Evolutionary conservation across 805 yeast genomes (phyloP).

Genomic region (Jamesozyma rosinii): DNA sequence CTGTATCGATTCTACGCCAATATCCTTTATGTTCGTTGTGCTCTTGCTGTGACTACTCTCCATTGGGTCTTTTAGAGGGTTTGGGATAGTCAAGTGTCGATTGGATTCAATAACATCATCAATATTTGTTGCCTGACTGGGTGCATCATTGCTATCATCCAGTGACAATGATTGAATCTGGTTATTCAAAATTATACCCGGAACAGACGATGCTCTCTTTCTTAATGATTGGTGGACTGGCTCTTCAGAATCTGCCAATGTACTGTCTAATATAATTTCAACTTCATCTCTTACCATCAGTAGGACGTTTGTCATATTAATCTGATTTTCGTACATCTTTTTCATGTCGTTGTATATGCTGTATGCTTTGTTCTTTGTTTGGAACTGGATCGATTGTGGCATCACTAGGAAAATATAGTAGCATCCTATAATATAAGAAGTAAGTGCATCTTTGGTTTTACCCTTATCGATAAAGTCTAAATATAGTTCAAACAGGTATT

Average conservation of each 20-base stretch:
- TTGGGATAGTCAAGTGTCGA: neutral
- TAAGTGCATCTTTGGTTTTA: conserved; percentile 24
- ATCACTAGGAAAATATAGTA: conserved; percentile 32
- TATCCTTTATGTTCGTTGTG: neutral
- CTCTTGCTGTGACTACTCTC: neutral
- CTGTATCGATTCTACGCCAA: neutral
- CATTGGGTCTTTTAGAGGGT: neutral
- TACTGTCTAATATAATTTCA: conserved; percentile 20
- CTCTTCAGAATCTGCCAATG: conserved; percentile 11
- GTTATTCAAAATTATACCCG: neutral
- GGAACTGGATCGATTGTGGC: conserved; percentile 35
- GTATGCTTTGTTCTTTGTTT: conserved; percentile 33
- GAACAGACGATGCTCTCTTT: conserved; percentile 29
- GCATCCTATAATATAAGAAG: conserved; percentile 32
- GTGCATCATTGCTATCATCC: neutral
- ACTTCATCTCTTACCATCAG: conserved; percentile 30
- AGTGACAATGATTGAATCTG: neutral
- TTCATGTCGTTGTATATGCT: conserved; percentile 32
- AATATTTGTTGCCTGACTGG: neutral
- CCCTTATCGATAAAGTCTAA: conserved; percentile 14
- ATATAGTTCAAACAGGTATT: conserved; percentile 30
- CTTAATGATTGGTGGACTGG: conserved; percentile 13
- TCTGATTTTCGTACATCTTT: conserved; percentile 30
- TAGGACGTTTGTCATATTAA: conserved; percentile 35
- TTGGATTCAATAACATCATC: neutral